Evolutionary conservation across 108 stramenopile species (phyloP).

Genomic region (Cyclostephanos invisitatus): DNA sequence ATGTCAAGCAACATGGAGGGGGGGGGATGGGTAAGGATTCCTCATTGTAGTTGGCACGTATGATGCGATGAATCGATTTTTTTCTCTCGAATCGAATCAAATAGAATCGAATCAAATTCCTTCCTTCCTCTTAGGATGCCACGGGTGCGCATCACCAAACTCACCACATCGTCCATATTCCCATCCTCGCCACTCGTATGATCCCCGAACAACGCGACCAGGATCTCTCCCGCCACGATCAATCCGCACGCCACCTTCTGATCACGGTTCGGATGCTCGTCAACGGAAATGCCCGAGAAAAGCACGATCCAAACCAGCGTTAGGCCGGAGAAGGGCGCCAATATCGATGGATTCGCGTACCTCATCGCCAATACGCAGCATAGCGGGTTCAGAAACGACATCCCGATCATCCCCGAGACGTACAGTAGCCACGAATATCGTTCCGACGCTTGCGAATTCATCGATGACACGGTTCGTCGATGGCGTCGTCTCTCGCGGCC

Average conservation of each 20-base stretch:
- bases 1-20: not conserved
- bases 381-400: conserved; percentile 80
- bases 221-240: conserved; percentile 76
- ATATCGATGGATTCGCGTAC: conserved; percentile 81
- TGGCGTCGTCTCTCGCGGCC: not conserved
- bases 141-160: too few relatives aligned
- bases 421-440: conserved; percentile 36
- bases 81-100: not conserved
- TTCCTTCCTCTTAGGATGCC: too few relatives aligned
- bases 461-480: not conserved
- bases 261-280: conserved; percentile 52
- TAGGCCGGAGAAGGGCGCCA: conserved; percentile 86
- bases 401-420: conserved; percentile 76
- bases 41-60: conserved; percentile 3
- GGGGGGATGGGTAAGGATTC: not conserved
- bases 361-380: conserved; percentile 84
- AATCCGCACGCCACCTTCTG: conserved; percentile 70
- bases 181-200: conserved; percentile 72
- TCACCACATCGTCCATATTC: conserved; percentile 65
- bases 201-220: conserved; percentile 84
- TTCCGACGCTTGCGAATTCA: not conserved
- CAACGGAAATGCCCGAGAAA: conserved; percentile 51
- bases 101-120: too few relatives aligned
- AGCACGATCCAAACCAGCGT: conserved; percentile 87
- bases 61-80: not conserved